These are phyloP conservation scores for Hypoxylon sp. DNA, from an alignment of 2,329 filamentous ascomycete species.

Conservation along the genomic window DNA sequence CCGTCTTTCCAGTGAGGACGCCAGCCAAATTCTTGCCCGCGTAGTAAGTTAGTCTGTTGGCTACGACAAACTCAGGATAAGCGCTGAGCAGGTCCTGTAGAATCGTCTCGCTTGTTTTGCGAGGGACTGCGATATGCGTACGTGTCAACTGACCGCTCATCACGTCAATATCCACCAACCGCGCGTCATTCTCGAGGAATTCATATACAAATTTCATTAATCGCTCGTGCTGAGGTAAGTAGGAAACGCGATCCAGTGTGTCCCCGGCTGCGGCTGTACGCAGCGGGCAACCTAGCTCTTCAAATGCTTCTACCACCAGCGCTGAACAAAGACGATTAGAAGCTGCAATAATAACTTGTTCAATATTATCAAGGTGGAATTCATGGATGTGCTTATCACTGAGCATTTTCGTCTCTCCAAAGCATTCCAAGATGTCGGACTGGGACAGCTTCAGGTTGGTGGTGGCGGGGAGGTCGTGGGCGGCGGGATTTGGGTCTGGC, in stretches of 20 bases:
- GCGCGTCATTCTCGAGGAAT: constrained; percentile 53
- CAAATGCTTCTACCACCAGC: constrained; percentile 54
- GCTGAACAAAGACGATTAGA: constrained; percentile 32
- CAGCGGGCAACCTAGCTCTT: constrained; percentile 52
- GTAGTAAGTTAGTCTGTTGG: constrained; percentile 43
- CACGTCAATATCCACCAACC: constrained; percentile 52
- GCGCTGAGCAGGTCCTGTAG: constrained; percentile 46
- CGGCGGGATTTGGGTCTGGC: not conserved
- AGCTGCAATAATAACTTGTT: not conserved
- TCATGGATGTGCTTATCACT: constrained; percentile 1
- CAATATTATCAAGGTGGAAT: not conserved
- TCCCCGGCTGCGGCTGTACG: constrained; percentile 48
- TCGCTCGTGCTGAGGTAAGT: constrained; percentile 50
- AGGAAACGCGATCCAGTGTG: constrained; percentile 47
- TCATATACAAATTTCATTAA: constrained; percentile 55
- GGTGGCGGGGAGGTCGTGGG: not conserved
- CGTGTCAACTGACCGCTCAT: constrained; percentile 47
- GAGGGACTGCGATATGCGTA: constrained; percentile 48
- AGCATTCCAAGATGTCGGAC: constrained; percentile 9
- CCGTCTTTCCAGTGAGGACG: constrained; percentile 51
- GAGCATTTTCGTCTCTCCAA: constrained; percentile 7
- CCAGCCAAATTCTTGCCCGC: constrained; percentile 46
- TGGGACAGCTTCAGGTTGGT: constrained; percentile 5
- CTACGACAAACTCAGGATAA: constrained; percentile 47
- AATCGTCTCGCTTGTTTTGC: constrained; percentile 44